phyloP scores from a whole-genome alignment of 2,329 filamentous ascomycete species.

The Ophiocordyceps camponoti-floridani region DNA sequence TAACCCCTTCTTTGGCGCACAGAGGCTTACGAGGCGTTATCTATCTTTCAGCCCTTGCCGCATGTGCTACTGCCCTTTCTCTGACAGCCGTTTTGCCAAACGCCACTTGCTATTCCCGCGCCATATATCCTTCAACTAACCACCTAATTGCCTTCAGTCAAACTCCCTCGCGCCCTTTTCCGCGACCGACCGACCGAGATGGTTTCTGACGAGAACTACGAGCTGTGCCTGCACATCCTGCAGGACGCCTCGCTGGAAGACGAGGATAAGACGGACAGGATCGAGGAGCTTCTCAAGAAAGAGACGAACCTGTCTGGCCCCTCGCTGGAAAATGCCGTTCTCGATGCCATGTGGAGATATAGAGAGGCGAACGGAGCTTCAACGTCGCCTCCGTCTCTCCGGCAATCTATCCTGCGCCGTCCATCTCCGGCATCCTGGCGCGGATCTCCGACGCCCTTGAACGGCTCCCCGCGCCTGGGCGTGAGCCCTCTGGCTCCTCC shows the following conservation, averaged over 20 bases:
- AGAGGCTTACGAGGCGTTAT: background rate
- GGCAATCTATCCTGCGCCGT: constrained; percentile 77
- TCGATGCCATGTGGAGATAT: constrained; percentile 81
- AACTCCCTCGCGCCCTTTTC: background rate
- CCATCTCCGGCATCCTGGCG: constrained; percentile 92
- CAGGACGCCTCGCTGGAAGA: constrained; percentile 71
- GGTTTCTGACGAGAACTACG: constrained; percentile 86
- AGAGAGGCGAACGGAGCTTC: constrained; percentile 46
- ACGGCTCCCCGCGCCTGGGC: constrained; percentile 64
- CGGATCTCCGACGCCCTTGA: constrained; percentile 60
- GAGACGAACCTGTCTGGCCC: constrained; percentile 60
- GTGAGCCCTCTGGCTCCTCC: constrained; percentile 73
- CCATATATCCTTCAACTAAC: background rate
- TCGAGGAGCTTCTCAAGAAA: constrained; percentile 70
- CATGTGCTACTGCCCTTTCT: background rate
- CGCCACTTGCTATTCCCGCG: background rate
- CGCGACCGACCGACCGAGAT: constrained; percentile 30
- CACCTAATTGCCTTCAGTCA: background rate
- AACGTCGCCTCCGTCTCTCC: constrained; percentile 66
- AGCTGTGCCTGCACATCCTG: constrained; percentile 76
- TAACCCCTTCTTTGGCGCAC: background rate
- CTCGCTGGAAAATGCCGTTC: constrained; percentile 71
- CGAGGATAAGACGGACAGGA: constrained; percentile 84
- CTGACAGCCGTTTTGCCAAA: background rate
- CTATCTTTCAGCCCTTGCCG: background rate